These are phyloP conservation scores for Eragrostis curvula DNA, from an alignment of 176 grass and related monocot genomes.

Conservation along the genomic window DNA sequence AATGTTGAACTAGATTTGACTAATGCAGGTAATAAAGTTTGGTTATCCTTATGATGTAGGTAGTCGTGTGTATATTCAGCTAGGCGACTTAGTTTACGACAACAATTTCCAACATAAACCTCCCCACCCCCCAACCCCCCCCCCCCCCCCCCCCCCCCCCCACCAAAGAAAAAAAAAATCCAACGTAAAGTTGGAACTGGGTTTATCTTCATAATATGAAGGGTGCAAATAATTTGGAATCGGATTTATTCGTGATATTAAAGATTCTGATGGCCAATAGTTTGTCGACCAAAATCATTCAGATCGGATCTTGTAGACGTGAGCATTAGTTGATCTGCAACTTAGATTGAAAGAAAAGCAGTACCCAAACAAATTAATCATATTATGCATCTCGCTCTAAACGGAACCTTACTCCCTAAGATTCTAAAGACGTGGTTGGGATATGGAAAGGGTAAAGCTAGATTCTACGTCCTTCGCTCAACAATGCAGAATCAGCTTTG, in stretches of 20 bases:
- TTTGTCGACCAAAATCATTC: background rate
- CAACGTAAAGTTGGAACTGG: background rate
- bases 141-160: no score
- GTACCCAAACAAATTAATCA: slow-evolving; percentile 5
- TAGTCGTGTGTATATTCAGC: no score
- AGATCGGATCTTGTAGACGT: background rate
- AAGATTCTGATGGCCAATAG: background rate
- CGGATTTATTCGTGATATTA: background rate
- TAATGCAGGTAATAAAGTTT: no score
- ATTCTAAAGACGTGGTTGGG: slow-evolving; percentile 17
- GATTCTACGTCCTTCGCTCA: background rate
- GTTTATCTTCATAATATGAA: background rate
- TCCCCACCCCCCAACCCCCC: no score
- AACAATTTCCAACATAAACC: no score
- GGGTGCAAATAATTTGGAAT: no score
- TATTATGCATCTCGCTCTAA: background rate
- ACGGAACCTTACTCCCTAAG: slow-evolving; percentile 25
- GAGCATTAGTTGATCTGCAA: slow-evolving; percentile 1
- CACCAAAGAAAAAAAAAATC: no score
- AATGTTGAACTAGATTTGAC: background rate
- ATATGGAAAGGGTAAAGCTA: slow-evolving; percentile 14
- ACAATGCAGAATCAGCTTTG: slow-evolving; percentile 31
- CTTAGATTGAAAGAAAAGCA: slow-evolving; percentile 5
- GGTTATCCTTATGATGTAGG: no score
- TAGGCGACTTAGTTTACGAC: no score